Evolutionary conservation across 768 basidiomycete genomes (phyloP), one percentile per base, ranked within the genome.

Genomic region (Podaxis rugospora): DNA sequence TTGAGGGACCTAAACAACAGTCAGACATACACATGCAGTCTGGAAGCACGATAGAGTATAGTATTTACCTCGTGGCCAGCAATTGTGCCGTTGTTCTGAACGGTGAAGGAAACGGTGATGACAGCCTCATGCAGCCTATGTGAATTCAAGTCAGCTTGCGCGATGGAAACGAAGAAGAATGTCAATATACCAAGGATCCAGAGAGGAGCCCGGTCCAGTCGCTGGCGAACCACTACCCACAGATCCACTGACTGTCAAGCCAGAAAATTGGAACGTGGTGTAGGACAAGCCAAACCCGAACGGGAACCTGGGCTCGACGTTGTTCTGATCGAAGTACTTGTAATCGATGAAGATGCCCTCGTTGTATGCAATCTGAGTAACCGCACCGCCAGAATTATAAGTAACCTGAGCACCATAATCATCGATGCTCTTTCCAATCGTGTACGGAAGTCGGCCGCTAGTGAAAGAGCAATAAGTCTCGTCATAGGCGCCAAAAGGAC

Each of bases 301-400:
- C 65, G 80, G 80, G 66, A 76, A 83, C 55, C 80, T 71, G n/a
- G 80, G 81, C 7, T 73, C 67, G 55, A 82, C 76, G 49, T 70
- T 75, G 40, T 75, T 70, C 57, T 74, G 72, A 64, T 85, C 84
- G 62, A 85, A 85, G 70, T 79, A 76, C n/a, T 82, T 75, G 66
- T 86, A 85, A 64, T 83, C 84, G 59, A 86, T 77, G 64, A 80
- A 79, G 10, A 87, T 62, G 5, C 83, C 83, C 66, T 88, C 87
- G 44, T 66, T 78, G 67, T 89, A 88, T 10, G 80, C 74, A 55
- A 89, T 80, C 60, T 80, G 80, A 11, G 79, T 68, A 16, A 76
- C 76, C 46, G 73, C 61, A 63, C 70, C 63, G 62, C 72, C 62
- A 25, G 72, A 76, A 65, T 70, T 74, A 63, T 70, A 72, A 16